Evolutionary conservation across 2,329 filamentous ascomycete species (phyloP), one percentile per base, ranked within the genome.

Genomic region (Microdochium trichocladiopsis): DNA sequence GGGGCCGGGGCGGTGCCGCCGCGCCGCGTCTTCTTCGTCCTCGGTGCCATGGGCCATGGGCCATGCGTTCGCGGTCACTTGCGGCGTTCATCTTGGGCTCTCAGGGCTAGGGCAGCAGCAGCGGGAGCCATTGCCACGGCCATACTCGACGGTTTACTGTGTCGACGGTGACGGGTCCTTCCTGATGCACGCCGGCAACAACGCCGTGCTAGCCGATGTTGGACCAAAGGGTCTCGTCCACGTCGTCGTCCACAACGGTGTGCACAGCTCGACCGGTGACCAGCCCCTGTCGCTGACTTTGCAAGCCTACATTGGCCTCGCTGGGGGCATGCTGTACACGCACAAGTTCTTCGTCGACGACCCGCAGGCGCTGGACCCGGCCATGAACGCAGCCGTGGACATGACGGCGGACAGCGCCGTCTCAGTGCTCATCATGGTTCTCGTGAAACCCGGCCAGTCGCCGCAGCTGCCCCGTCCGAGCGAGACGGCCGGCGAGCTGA

Each of bases 151-250:
- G 25, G 45, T 52, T 12, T 52, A 28, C 25, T 52, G 51, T 16
- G 6, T 52, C 25, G 51, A 52, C 21, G 51, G 51, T 9, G 51
- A 52, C 22, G 51, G 51, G 3, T 52, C 51, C 3, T 52, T 52
- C 51, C 24, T 52, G 47, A 52, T 52, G 51, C 51, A 52, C 23
- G 45, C 25, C 18, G 41, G 51, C 28, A 52, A 52, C 28, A 52
- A 25, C 24, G 51, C 51, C 22, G 51, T 52, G 12, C 51, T 52
- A 14, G 43, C 51, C n/a, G 51, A 25, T 5, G 47, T 47, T n/a
- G 51, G 23, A 9, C 47, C 51, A 2, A 18, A 16, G 9, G 28
- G 28, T 31, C 4, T 52, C 11, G 28, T 52, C 21, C 51, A 52
- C 28, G 51, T 52, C 12, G 47, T 52, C 18, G 28, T 52, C 18